These are phyloP conservation scores for Xylaria longipes DNA, from an alignment of 495 filamentous ascomycete genomes.

Conservation along the genomic window DNA sequence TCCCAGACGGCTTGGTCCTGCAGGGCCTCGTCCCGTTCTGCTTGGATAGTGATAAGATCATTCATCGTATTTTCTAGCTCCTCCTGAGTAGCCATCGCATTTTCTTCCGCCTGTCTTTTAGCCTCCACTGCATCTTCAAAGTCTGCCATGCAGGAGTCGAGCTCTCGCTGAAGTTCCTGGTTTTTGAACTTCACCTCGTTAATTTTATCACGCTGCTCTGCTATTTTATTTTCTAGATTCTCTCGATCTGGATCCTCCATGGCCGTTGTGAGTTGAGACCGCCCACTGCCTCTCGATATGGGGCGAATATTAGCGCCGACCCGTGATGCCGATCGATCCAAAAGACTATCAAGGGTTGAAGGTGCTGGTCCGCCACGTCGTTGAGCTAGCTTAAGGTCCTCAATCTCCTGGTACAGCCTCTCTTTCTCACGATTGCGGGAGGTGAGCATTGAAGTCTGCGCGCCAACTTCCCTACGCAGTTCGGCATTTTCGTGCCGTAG, in stretches of 20 bases:
- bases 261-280: slow-evolving; percentile 64
- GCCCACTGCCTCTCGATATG: slow-evolving; percentile 73
- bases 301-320: slow-evolving; percentile 69
- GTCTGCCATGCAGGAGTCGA: slow-evolving; percentile 71
- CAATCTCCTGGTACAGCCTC: slow-evolving; percentile 93
- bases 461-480: slow-evolving; percentile 86
- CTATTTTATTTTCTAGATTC: slow-evolving; percentile 80
- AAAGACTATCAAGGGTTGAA: slow-evolving; percentile 84
- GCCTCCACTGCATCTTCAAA: slow-evolving; percentile 66
- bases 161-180: slow-evolving; percentile 75
- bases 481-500: slow-evolving; percentile 92
- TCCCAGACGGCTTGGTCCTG: slow-evolving; percentile 80
- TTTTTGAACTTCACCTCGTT: slow-evolving; percentile 85
- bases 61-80: slow-evolving; percentile 78
- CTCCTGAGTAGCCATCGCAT: slow-evolving; percentile 69
- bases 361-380: slow-evolving; percentile 65
- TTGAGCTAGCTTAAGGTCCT: slow-evolving; percentile 88
- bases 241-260: slow-evolving; percentile 84
- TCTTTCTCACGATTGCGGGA: slow-evolving; percentile 95
- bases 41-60: slow-evolving; percentile 81
- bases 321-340: slow-evolving; percentile 90
- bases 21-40: slow-evolving; percentile 86
- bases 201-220: slow-evolving; percentile 83
- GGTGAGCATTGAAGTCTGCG: slow-evolving; percentile 97
- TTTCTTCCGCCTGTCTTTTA: slow-evolving; percentile 64